Percentiles rank a stretch among this genome's conserved stretches.
Conservation (phyloP, 371 early-diverging fungal genomes). For the Apophysomyces ossiformis region DNA sequence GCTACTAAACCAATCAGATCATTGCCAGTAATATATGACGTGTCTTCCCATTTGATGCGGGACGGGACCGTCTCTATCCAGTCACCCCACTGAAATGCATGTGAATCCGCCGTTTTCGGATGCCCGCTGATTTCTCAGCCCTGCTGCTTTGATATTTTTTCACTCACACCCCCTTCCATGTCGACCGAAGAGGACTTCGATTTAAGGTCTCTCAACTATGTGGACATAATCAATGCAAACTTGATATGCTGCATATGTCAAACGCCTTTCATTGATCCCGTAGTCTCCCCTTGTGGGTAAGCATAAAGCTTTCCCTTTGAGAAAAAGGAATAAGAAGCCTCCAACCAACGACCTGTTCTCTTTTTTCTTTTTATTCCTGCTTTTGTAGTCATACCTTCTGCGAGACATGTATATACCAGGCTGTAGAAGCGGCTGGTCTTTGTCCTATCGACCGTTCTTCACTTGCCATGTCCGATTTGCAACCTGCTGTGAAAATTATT, state of each 20-base stretch:
- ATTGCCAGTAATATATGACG: too few relatives aligned
- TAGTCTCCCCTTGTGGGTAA: conserved; percentile 58
- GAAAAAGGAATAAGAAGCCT: too few relatives aligned
- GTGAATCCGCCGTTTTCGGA: neutral
- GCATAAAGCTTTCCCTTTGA: neutral
- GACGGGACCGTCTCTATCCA: too few relatives aligned
- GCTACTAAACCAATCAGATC: conserved; percentile 1
- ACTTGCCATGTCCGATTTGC: conserved; percentile 43
- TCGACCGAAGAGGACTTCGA: conserved; percentile 25
- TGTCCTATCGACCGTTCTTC: conserved; percentile 72
- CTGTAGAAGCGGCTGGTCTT: conserved; percentile 51
- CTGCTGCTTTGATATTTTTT: neutral
- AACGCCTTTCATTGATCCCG: conserved; percentile 63
- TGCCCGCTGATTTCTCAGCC: neutral
- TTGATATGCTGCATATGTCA: conserved; percentile 69
- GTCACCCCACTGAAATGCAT: too few relatives aligned
- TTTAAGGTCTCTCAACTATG: conserved; percentile 36
- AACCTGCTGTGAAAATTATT: conserved; percentile 68
- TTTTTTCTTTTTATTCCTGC: neutral
- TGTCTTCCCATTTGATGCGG: too few relatives aligned
- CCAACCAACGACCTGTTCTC: too few relatives aligned
- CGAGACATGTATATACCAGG: conserved; percentile 60
- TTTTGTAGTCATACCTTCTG: conserved; percentile 71
- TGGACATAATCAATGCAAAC: conserved; percentile 55
- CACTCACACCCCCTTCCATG: neutral